Base-by-base conservation (phyloP, 129 eudicot species). In the Ambrosia trifida region DNA sequence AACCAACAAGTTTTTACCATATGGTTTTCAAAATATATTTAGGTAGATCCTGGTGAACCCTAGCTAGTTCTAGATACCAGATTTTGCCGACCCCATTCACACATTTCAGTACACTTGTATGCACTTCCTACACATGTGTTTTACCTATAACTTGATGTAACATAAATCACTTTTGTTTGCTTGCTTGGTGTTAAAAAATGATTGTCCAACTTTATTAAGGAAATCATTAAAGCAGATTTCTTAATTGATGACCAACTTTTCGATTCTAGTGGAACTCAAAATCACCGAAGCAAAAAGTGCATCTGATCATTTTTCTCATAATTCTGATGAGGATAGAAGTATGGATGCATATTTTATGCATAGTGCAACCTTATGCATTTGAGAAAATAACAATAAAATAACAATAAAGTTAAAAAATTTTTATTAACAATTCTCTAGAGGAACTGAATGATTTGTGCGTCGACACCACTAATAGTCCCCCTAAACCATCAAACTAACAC, bases 21-120 rank as follows among this genome's bases (percentile, higher is more conserved):
- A 24, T 24, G 28, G 28, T 24, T 24, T 24, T 24, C 28, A 24
- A 24, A 24, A 24, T 24, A 24, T 24, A 24, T 52, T 11, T 66
- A 46, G 45, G 31, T 32, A 35, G 45, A 69, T 45, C 9, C 14
- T 12, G 16, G 31, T 65, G 11, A 11, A 18, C 9, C 46, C 36
- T 33, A 24, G 46, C 3, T 11, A 47, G 11, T 66, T 66, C 49
- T 7, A 40, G 61, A 75, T 66, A 75, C 68, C 74, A 66, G 16
- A 28, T 66, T 43, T 18, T 66, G 41, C 68, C 79, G 49, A 44
- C 60, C 44, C 74, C 74, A 56, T 66, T 54, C 79, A 53, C 41
- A 19, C 41, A 40, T 40, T 0, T 51, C 30, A 51, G 57, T 5
- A 19, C 56, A 31, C 28, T 36, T 64, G 1, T 14, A n/a, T 36